phyloP scores from a whole-genome alignment of 106 monocot species.

The Gastrodia elata region DNA sequence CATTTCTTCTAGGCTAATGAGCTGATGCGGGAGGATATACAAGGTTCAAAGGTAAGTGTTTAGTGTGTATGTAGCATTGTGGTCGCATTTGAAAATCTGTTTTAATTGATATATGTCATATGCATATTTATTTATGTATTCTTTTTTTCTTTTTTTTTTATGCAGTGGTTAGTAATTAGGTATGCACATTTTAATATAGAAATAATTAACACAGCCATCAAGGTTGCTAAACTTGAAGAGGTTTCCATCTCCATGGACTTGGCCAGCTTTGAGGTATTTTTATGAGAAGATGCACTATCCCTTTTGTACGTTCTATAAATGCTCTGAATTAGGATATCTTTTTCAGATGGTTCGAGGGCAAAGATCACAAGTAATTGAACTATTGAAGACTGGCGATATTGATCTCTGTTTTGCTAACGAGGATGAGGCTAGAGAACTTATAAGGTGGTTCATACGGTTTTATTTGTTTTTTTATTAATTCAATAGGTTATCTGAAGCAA shows the following conservation, averaged over 20 bases:
- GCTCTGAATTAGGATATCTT: not conserved
- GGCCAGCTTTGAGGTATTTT: slow-evolving; percentile 80
- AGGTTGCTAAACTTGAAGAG: slow-evolving; percentile 70
- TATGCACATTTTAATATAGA: slow-evolving; percentile 67
- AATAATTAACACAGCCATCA: slow-evolving; percentile 57
- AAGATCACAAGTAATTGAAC: slow-evolving; percentile 39
- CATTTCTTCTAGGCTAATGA: slow-evolving; percentile 54
- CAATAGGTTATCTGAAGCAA: no score
- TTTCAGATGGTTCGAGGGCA: slow-evolving; percentile 78
- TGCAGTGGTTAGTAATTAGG: slow-evolving; percentile 84
- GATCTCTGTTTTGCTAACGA: slow-evolving; percentile 95
- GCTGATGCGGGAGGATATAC: slow-evolving; percentile 64
- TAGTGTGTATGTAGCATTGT: no score
- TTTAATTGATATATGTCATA: no score
- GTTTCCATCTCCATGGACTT: slow-evolving; percentile 70
- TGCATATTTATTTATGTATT: no score
- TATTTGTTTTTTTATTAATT: no score
- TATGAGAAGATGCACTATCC: not conserved
- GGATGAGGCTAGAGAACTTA: slow-evolving; percentile 84
- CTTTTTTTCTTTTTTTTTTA: not conserved
- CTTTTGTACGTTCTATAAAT: not conserved
- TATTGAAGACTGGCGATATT: slow-evolving; percentile 58
- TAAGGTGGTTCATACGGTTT: no score
- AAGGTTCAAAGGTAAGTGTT: slow-evolving; percentile 57
- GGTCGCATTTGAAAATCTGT: no score